These are phyloP conservation scores for Blastobotrys chiropterorum DNA, from an alignment of 805 yeast species.

Conservation along the genomic window DNA sequence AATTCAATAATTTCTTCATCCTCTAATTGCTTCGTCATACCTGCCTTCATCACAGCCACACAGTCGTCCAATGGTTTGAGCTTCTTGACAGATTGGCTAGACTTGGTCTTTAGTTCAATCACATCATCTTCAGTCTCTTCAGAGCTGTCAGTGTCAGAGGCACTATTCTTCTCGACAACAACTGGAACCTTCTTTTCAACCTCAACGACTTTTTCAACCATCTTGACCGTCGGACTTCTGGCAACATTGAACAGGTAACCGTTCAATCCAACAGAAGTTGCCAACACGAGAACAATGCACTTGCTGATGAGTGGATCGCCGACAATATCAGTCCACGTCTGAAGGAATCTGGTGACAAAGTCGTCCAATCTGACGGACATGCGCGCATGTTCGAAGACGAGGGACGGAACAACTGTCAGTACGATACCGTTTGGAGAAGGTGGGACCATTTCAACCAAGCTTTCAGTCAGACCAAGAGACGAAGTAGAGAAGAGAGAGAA, in stretches of 20 bases:
- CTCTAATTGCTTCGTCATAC: slow-evolving; percentile 56
- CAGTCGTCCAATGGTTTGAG: slow-evolving; percentile 50
- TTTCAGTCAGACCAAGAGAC: slow-evolving; percentile 4
- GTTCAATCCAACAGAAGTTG: slow-evolving; percentile 72
- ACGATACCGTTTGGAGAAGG: slow-evolving; percentile 20
- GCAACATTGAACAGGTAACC: slow-evolving; percentile 82
- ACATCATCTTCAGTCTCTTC: slow-evolving; percentile 35
- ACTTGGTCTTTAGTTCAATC: slow-evolving; percentile 19
- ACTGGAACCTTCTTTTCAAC: slow-evolving; percentile 30
- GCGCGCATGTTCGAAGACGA: slow-evolving; percentile 30
- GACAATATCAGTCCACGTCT: slow-evolving; percentile 58
- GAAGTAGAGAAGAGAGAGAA: slow-evolving; percentile 1
- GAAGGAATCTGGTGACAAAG: slow-evolving; percentile 43
- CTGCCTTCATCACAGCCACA: slow-evolving; percentile 56
- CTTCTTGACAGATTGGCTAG: slow-evolving; percentile 14
- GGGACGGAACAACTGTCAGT: slow-evolving; percentile 34
- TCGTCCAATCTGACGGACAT: slow-evolving; percentile 56
- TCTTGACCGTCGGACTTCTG: slow-evolving; percentile 25
- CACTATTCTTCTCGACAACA: slow-evolving; percentile 21
- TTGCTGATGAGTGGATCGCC: slow-evolving; percentile 78
- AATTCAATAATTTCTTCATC: slow-evolving; percentile 71
- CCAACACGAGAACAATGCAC: slow-evolving; percentile 62
- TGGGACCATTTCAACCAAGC: slow-evolving; percentile 10
- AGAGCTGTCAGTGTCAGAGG: slow-evolving; percentile 20
- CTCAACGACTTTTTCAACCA: slow-evolving; percentile 29